Conservation (phyloP, 257 asterid species). For the Perilla frutescens region DNA sequence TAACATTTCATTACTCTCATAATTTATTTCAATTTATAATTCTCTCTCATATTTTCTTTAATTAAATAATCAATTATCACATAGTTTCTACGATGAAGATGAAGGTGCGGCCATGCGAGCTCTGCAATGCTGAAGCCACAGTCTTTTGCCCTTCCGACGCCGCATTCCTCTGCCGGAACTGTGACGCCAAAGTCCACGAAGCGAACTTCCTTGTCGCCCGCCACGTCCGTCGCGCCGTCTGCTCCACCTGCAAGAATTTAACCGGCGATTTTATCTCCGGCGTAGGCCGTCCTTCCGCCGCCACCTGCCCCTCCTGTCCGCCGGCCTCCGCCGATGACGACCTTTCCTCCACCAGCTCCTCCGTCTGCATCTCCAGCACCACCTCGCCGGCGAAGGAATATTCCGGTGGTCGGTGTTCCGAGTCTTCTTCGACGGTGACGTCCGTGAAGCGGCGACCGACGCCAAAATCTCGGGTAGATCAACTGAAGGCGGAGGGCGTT, state of each 20-base stretch:
- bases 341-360: conserved; percentile 33
- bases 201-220: conserved; percentile 76
- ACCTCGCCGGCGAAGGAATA: conserved; percentile 33
- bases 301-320: conserved; percentile 41
- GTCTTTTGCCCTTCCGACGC: conserved; percentile 63
- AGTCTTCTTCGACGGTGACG: conserved; percentile 18
- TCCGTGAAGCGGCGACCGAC: not conserved
- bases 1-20: no score
- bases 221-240: conserved; percentile 54
- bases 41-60: no score
- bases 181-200: conserved; percentile 61
- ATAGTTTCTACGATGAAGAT: not conserved
- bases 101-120: conserved; percentile 47
- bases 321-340: conserved; percentile 22
- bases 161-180: conserved; percentile 60
- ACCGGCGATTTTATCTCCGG: conserved; percentile 33
- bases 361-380: conserved; percentile 58
- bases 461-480: conserved; percentile 1
- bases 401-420: conserved; percentile 27
- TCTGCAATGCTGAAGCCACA: conserved; percentile 52
- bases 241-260: conserved; percentile 38
- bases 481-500: conserved; percentile 44
- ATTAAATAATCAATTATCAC: no score
- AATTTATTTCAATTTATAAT: no score
- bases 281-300: not conserved